A percentile compares a stretch with the other conserved stretches of the same genome.
Conservation (phyloP, 108 stramenopile species). For the Cylindrotheca closterium region DNA sequence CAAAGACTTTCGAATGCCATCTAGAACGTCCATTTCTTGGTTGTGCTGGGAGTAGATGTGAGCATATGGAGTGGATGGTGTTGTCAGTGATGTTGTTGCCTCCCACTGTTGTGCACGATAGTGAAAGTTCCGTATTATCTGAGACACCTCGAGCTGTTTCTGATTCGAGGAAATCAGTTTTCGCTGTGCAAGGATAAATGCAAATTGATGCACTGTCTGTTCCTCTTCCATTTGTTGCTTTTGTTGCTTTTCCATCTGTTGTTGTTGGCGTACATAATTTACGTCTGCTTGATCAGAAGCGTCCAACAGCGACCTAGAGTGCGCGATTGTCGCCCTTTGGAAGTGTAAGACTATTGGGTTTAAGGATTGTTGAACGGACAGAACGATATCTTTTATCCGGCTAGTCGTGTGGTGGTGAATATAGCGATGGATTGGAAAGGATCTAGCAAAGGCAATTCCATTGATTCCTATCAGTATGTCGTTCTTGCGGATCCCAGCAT, state of each 20-base stretch:
- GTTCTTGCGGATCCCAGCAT: slow-evolving; percentile 54
- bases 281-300: neutral
- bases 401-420: slow-evolving; percentile 5
- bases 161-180: slow-evolving; percentile 24
- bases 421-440: slow-evolving; percentile 8
- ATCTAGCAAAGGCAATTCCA: slow-evolving; percentile 48
- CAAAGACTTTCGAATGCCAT: slow-evolving; percentile 65
- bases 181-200: slow-evolving; percentile 40
- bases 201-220: slow-evolving; percentile 75
- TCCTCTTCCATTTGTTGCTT: slow-evolving; percentile 5
- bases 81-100: slow-evolving; percentile 43
- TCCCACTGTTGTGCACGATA: slow-evolving; percentile 81
- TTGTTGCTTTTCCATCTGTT: neutral
- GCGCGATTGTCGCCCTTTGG: slow-evolving; percentile 16
- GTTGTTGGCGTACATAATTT: neutral
- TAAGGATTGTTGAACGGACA: slow-evolving; percentile 31
- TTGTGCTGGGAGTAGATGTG: too few species aligned
- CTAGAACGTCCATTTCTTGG: neutral
- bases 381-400: slow-evolving; percentile 21
- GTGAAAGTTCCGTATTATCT: slow-evolving; percentile 50
- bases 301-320: slow-evolving; percentile 26
- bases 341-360: slow-evolving; percentile 60
- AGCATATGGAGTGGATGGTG: slow-evolving; percentile 3
- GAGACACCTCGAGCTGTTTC: slow-evolving; percentile 46
- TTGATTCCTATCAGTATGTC: slow-evolving; percentile 77